Base-by-base conservation (phyloP, 257 asterid species). In the Nicotiana tomentosiformis region DNA sequence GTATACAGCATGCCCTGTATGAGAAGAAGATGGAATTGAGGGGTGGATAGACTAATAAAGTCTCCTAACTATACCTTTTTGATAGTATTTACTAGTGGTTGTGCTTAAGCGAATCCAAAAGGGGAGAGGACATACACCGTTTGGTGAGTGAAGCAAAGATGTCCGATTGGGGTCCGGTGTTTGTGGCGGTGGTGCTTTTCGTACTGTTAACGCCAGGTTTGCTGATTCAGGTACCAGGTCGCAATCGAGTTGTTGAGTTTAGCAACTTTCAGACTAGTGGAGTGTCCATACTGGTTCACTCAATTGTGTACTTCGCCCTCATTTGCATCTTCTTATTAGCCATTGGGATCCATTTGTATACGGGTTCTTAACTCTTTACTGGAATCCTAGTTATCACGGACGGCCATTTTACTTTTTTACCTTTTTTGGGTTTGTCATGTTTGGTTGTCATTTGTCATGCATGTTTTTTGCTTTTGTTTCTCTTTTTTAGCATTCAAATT, bases 131-230 rank as follows among this genome's bases (percentile, higher is more conserved):
- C 7, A 5, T 29, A 29, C 16, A 66, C 6, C 39, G 39, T 29
- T 29, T 14, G 37, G n/a, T 14, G 39, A 39, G 16, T 53, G 17
- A 32, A 9, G 15, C 6, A 7, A 81, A 85, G 85, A 95, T 94
- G 98, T 81, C 97, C 5, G 98, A 96, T 84, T 96, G 98, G 99
- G 99, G 96, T 14, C 98, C 98, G 26, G 97, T 93, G 61, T 90
- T 94, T 77, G 96, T 94, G 17, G 95, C 94, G 18, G 94, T 94
- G 88, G 93, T 96, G 89, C 91, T 94, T 80, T 96, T 94, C 84
- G 90, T 94, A 55, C 89, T 94, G 89, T 80, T 96, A 51, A 91
- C 95, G 4, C 98, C 98, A 49, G 98, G 99, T 14, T 88, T 96
- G 80, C 90, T 96, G 86, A 84, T 96, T 84, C 99, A 96, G 91